These are phyloP conservation scores for Penicillium sp. DNA, from an alignment of 2,329 filamentous ascomycete genomes.

Conservation along the genomic window DNA sequence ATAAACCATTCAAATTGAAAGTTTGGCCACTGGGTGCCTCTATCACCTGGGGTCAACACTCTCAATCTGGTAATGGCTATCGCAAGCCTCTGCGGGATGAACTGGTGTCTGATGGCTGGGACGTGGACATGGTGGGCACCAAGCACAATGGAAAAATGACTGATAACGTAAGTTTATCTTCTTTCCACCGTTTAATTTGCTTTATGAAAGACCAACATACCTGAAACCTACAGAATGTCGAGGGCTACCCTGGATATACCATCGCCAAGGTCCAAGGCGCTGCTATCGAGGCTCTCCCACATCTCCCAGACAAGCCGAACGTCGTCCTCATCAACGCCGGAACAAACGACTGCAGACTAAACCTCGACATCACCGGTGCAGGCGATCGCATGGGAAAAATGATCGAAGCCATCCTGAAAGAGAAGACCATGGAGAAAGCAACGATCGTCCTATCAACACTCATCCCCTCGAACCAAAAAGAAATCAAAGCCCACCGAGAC, in stretches of 20 bases:
- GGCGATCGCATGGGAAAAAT: not conserved
- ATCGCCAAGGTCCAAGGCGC: not conserved
- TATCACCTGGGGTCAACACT: constrained; percentile 22
- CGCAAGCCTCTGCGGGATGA: constrained; percentile 19
- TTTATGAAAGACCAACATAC: not conserved
- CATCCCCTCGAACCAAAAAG: not conserved
- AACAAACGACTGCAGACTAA: not conserved
- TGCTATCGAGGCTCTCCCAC: not conserved
- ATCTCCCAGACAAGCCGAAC: not conserved
- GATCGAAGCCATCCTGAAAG: not conserved
- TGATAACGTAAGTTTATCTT: constrained; percentile 12
- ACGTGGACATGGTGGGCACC: constrained; percentile 26
- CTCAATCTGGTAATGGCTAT: constrained; percentile 22
- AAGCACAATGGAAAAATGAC: constrained; percentile 22
- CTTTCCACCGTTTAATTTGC: rapidly evolving
- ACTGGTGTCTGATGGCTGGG: constrained; percentile 18
- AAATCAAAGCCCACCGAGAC: not conserved
- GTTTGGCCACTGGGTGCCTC: constrained; percentile 21
- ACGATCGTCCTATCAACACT: not conserved
- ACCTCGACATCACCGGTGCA: not conserved
- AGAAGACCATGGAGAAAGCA: not conserved
- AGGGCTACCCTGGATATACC: not conserved
- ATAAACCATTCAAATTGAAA: not conserved
- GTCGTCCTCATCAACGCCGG: constrained; percentile 3
- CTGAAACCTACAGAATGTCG: not conserved